phyloP scores from a whole-genome alignment of 495 filamentous ascomycete species.

The Trichoderma orchidacearum region DNA sequence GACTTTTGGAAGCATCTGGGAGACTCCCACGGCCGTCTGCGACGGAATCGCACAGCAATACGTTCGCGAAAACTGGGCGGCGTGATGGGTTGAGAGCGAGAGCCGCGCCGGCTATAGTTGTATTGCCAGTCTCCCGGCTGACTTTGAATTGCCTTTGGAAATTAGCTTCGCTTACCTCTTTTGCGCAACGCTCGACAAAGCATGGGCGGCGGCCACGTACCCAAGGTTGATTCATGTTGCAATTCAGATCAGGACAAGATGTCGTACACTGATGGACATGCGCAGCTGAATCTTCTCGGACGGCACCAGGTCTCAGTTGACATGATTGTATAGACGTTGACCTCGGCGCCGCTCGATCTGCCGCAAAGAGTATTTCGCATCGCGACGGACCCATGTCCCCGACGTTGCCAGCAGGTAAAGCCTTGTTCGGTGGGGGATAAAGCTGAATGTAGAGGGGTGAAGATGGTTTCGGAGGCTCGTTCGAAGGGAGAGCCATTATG shows the following conservation, averaged over 20 bases:
- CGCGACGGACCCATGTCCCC: neutral
- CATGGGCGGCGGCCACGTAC: neutral
- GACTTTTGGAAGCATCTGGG: neutral
- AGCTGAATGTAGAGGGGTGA: neutral
- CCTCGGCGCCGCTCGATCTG: neutral
- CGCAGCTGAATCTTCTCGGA: neutral
- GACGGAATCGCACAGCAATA: neutral
- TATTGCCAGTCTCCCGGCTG: neutral
- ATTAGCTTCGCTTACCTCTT: neutral
- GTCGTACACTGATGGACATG: neutral
- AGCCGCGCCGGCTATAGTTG: neutral
- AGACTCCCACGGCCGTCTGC: neutral
- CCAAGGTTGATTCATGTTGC: neutral
- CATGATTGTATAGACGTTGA: neutral
- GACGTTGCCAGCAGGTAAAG: neutral
- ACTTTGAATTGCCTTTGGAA: neutral
- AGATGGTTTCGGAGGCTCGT: neutral
- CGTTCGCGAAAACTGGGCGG: neutral
- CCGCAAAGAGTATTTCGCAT: neutral
- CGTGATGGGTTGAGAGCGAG: neutral
- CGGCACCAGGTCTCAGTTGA: neutral
- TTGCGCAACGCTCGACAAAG: neutral
- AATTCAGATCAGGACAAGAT: neutral
- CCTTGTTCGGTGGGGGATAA: neutral
- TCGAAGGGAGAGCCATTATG: neutral